phyloP scores from a whole-genome alignment of 495 filamentous ascomycete genomes.

The Tuber brumale region DNA sequence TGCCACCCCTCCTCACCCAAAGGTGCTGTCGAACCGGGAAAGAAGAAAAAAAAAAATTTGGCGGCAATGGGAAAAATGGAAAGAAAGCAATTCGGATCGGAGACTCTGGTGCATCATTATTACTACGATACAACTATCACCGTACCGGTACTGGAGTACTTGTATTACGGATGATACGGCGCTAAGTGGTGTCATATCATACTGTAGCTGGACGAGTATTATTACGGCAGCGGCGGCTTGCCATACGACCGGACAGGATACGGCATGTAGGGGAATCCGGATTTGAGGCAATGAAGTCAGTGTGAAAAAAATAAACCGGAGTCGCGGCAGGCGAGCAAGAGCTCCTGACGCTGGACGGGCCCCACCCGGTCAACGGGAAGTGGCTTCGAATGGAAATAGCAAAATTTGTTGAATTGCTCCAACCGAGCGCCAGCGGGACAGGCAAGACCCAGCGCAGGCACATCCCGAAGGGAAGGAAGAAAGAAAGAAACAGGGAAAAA shows the following conservation, averaged over 20 bases:
- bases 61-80: neutral
- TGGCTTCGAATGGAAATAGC: neutral
- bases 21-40: neutral
- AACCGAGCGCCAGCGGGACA: neutral
- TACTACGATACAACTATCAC: too few relatives aligned
- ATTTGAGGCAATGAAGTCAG: neutral
- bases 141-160: neutral
- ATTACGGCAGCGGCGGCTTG: neutral
- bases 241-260: neutral
- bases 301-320: neutral
- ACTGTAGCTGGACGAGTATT: neutral
- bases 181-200: neutral
- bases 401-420: neutral
- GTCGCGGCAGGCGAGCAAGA: neutral
- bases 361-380: slow-evolving; percentile 4
- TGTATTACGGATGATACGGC: neutral
- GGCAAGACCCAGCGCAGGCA: neutral
- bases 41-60: neutral
- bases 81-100: neutral
- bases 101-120: neutral
- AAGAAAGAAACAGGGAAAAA: neutral
- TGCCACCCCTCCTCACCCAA: neutral
- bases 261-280: neutral
- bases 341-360: neutral
- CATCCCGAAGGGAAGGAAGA: neutral